Evolutionary conservation across 1,284 basidiomycete genomes (phyloP), one percentile per base, ranked within the genome.

Genomic region (Malassezia equina): DNA sequence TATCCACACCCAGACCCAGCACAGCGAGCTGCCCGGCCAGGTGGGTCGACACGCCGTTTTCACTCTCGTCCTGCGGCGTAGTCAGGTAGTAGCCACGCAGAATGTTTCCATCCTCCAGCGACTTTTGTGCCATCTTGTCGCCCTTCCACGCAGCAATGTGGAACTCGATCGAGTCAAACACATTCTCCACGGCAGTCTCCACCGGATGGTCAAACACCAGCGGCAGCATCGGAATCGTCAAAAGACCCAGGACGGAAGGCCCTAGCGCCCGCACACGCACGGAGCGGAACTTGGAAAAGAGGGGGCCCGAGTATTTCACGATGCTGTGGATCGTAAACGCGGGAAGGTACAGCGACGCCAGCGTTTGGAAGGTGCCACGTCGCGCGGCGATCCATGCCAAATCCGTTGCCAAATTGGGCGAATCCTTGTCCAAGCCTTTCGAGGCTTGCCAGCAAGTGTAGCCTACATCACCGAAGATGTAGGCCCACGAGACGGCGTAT

Each of bases 401-500:
- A 47, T 68, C 61, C 12, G 52, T 31, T 33, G 59, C 49, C 17
- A 53, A 34, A 8, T 51, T 39, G 25, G 42, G 25, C 13, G 44
- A 27, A 17, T 40, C 31, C 28, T 27, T n/a, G 42, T 66, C 62
- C 29, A 57, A 55, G 28, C 55, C 54, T 45, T 67, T 48, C 4
- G 59, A 47, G 1, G 68, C 67, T 21, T 63, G 90, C 78, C 89
- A 94, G 4, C 88, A 83, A 69, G 91, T 89, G 75, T 89, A 93
- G n/a, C 81, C 80, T 34, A 93, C 88, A 69, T 94, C 90, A 46
- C 86, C 88, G 65, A 72, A 71, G 28, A 79, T 70, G 65, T 80
- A 75, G 31, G 86, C 75, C 88, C 88, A 93, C 0, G 86, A 89
- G 55, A 90, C 77, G 23, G 84, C 88, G 75, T 93, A 93, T 4